Percentiles rank a stretch among this genome's conserved stretches.
phyloP scores from a whole-genome alignment of 169 alveolate species.

The Cystoisospora suis region DNA sequence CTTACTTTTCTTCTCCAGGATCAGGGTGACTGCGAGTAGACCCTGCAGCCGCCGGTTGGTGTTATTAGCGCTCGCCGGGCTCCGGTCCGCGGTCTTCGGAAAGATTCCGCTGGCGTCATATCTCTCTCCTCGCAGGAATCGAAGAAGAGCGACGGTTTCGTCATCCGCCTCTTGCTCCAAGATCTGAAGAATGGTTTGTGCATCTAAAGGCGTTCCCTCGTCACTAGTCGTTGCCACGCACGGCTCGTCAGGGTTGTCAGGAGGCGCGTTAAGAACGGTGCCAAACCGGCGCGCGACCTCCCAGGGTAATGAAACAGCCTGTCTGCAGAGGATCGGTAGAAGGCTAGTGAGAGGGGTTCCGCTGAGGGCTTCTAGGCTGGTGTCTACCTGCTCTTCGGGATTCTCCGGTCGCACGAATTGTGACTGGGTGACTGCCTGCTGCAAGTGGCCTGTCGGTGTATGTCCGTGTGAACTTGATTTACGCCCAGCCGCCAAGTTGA shows the following conservation, averaged over 20 bases:
- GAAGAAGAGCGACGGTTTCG: not conserved
- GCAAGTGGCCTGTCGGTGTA: too few species aligned
- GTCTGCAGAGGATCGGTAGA: not conserved
- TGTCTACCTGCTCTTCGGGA: too few species aligned
- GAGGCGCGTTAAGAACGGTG: not conserved
- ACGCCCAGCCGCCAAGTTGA: too few species aligned
- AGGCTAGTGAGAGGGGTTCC: not conserved
- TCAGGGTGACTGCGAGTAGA: not conserved
- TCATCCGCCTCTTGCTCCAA: not conserved
- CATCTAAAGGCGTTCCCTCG: too few species aligned
- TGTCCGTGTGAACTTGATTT: too few species aligned
- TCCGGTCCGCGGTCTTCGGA: not conserved
- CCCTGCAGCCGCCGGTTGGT: not conserved
- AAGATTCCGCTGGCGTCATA: not conserved
- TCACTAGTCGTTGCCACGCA: too few species aligned
- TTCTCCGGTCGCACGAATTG: too few species aligned
- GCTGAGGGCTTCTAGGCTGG: too few species aligned
- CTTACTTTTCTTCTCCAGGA: not conserved
- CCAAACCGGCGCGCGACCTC: not conserved
- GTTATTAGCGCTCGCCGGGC: not conserved
- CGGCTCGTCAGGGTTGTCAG: too few species aligned
- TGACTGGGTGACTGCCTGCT: too few species aligned
- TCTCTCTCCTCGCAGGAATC: not conserved
- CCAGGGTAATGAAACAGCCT: not conserved
- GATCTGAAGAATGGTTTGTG: too few species aligned